Conservation (phyloP, 1,284 basidiomycete genomes). For the Marasmius tenuissimus region DNA sequence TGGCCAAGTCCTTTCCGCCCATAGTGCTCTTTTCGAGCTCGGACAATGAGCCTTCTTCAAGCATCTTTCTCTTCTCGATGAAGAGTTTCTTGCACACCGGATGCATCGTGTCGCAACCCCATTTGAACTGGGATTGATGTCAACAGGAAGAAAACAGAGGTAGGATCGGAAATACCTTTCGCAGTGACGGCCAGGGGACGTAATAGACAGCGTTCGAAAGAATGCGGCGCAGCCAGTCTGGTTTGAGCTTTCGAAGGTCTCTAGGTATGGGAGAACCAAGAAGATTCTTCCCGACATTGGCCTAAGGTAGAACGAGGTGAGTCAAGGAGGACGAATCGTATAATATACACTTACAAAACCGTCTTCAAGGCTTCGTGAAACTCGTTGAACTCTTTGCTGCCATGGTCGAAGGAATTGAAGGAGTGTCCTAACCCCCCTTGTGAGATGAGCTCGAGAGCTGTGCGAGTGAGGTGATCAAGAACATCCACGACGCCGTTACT, state of each 20-base stretch:
- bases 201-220: constrained; percentile 14
- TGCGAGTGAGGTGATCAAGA: constrained; percentile 31
- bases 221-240: constrained; percentile 21
- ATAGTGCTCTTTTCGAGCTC: constrained; percentile 20
- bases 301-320: constrained; percentile 6
- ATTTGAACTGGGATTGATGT: constrained; percentile 19
- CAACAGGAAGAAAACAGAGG: not conserved
- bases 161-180: constrained; percentile 13
- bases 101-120: constrained; percentile 21
- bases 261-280: constrained; percentile 24
- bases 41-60: constrained; percentile 18
- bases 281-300: constrained; percentile 24
- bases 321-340: not conserved
- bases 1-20: constrained; percentile 22
- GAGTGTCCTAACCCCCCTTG: constrained; percentile 39
- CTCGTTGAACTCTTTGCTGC: constrained; percentile 25
- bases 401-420: constrained; percentile 31
- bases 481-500: constrained; percentile 29
- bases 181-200: constrained; percentile 22
- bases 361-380: constrained; percentile 21
- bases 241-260: constrained; percentile 23
- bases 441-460: constrained; percentile 38
- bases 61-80: constrained; percentile 15
- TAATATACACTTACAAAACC: constrained; percentile 11
- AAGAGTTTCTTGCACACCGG: constrained; percentile 19